Conservation (phyloP, 1,284 basidiomycete genomes). For the Fomitiporia mediterranea region DNA sequence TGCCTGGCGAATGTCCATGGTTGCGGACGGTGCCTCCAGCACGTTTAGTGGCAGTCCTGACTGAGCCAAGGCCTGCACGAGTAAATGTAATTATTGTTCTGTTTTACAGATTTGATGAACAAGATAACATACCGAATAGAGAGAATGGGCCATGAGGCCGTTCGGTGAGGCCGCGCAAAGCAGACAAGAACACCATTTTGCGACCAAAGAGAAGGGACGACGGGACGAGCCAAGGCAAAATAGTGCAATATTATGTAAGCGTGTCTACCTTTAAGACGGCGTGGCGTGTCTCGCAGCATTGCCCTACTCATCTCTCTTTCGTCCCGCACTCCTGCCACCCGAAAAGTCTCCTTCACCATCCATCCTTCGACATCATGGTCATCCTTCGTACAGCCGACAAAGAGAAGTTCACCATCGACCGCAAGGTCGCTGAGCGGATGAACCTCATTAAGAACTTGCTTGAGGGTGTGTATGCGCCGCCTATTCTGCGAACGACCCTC, state of each 20-base stretch:
- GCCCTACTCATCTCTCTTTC: slow-evolving; percentile 16
- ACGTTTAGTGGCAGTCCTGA: slow-evolving; percentile 91
- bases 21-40: slow-evolving; percentile 91
- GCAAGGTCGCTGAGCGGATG: slow-evolving; percentile 91
- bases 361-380: slow-evolving; percentile 49
- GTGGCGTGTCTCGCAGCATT: not conserved
- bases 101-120: slow-evolving; percentile 15
- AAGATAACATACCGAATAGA: slow-evolving; percentile 14
- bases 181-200: slow-evolving; percentile 14
- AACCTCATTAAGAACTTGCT: slow-evolving; percentile 99
- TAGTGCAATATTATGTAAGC: not conserved
- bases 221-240: not conserved
- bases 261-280: slow-evolving; percentile 3
- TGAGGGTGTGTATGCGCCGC: slow-evolving; percentile 63
- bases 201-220: not conserved
- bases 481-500: not conserved
- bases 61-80: slow-evolving; percentile 48
- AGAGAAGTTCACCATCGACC: slow-evolving; percentile 91
- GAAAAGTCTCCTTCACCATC: slow-evolving; percentile 15
- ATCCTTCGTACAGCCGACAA: slow-evolving; percentile 90
- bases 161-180: slow-evolving; percentile 6
- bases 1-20: slow-evolving; percentile 85
- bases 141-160: slow-evolving; percentile 12
- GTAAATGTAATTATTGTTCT: slow-evolving; percentile 13
- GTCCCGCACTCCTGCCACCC: slow-evolving; percentile 19